Evolutionary conservation across 805 yeast species (phyloP).

Genomic region (Candida ulmi): DNA sequence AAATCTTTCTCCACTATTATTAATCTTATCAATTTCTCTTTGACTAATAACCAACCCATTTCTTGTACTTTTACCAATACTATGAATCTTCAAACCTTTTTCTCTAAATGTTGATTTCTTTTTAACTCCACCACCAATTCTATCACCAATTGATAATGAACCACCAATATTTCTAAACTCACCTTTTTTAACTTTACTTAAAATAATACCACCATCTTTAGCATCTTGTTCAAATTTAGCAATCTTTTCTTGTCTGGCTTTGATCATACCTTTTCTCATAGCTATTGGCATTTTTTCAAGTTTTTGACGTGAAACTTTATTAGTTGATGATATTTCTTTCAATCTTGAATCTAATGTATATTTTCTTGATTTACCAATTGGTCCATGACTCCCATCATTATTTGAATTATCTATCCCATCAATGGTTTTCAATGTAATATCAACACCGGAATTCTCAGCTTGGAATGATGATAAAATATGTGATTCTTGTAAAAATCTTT

Average conservation of each 20-base stretch:
- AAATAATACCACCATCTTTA: constrained; percentile 82
- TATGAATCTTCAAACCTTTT: constrained; percentile 71
- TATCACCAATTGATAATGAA: constrained; percentile 28
- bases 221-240: constrained; percentile 69
- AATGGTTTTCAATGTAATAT: constrained; percentile 54
- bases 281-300: constrained; percentile 85
- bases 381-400: constrained; percentile 14
- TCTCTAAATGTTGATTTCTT: constrained; percentile 45
- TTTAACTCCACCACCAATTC: constrained; percentile 49
- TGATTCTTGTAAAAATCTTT: constrained; percentile 64
- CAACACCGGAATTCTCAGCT: constrained; percentile 45
- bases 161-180: constrained; percentile 55
- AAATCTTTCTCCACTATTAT: constrained; percentile 17
- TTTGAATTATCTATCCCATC: constrained; percentile 35
- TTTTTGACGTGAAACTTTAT: constrained; percentile 35
- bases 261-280: constrained; percentile 79
- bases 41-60: constrained; percentile 73
- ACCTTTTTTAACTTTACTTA: constrained; percentile 66
- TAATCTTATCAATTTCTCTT: constrained; percentile 53
- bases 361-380: constrained; percentile 61
- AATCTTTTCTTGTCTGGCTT: constrained; percentile 46
- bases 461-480: constrained; percentile 48
- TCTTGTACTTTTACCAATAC: constrained; percentile 71
- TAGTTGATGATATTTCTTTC: constrained; percentile 38
- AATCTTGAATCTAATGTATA: constrained; percentile 59